Conservation (phyloP, 2,329 filamentous ascomycete species). For the Didymella sp. region DNA sequence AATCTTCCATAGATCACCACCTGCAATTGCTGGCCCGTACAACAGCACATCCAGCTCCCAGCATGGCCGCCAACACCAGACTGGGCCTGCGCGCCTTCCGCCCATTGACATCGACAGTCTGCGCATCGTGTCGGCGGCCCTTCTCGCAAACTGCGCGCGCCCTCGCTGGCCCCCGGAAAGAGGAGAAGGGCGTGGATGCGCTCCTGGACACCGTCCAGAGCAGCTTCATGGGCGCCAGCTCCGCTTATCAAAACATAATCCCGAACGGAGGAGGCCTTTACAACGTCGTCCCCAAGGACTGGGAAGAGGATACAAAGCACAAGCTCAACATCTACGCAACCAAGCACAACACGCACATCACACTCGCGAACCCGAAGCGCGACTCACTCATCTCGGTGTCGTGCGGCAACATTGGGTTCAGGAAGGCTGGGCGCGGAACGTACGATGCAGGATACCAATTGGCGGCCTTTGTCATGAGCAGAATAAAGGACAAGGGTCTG, state of each 20-base stretch:
- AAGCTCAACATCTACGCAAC: constrained; percentile 86
- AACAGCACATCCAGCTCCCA: constrained; percentile 26
- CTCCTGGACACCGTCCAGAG: constrained; percentile 26
- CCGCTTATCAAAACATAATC: constrained; percentile 33
- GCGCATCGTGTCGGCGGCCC: constrained; percentile 49
- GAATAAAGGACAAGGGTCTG: constrained; percentile 82
- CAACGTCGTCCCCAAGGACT: constrained; percentile 35
- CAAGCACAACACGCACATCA: constrained; percentile 96
- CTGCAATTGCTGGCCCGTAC: constrained; percentile 25
- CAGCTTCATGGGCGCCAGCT: constrained; percentile 28
- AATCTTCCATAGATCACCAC: constrained; percentile 15
- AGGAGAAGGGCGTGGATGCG: constrained; percentile 20
- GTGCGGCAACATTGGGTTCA: constrained; percentile 89
- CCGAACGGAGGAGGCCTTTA: constrained; percentile 12
- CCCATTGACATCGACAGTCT: constrained; percentile 44
- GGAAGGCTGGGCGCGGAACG: constrained; percentile 76
- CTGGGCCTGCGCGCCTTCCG: constrained; percentile 39
- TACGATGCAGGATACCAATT: constrained; percentile 96
- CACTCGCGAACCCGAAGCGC: constrained; percentile 81
- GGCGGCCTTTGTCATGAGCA: constrained; percentile 79
- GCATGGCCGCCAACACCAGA: constrained; percentile 35
- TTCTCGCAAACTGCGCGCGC: constrained; percentile 44
- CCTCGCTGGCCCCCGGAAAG: constrained; percentile 15
- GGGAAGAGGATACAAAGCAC: constrained; percentile 66
- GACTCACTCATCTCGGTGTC: constrained; percentile 81